Conservation (phyloP, 352 stramenopile genomes). For the Phytophthora pseudosyringae region DNA sequence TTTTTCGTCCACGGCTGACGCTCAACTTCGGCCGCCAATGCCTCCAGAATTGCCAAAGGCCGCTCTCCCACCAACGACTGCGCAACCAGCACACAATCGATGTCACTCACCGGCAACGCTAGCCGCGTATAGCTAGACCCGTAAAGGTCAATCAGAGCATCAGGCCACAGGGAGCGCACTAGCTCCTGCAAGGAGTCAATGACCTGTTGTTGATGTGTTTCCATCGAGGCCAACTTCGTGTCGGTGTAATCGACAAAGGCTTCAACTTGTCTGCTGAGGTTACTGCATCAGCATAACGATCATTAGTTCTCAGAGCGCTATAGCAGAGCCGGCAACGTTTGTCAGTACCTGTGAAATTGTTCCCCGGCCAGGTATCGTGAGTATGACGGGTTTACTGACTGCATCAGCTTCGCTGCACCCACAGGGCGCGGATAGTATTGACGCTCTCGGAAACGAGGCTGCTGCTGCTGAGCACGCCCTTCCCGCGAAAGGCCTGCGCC, state of each 20-base stretch:
- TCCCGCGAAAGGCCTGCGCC: slow-evolving; percentile 1
- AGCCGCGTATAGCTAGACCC: slow-evolving; percentile 97
- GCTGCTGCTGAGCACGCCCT: slow-evolving; percentile 24
- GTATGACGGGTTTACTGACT: slow-evolving; percentile 28
- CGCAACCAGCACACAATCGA: slow-evolving; percentile 96
- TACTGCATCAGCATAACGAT: slow-evolving; percentile 28
- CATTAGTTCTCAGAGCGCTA: slow-evolving; percentile 11
- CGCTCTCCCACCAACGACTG: slow-evolving; percentile 77
- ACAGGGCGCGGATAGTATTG: slow-evolving; percentile 16
- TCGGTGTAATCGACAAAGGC: slow-evolving; percentile 62
- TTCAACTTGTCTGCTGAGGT: slow-evolving; percentile 60
- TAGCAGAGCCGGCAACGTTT: too few species aligned
- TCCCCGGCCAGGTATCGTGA: slow-evolving; percentile 34
- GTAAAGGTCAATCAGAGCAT: slow-evolving; percentile 95
- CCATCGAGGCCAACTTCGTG: slow-evolving; percentile 40
- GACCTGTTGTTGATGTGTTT: slow-evolving; percentile 55
- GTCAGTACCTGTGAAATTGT: slow-evolving; percentile 41
- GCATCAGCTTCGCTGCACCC: slow-evolving; percentile 18
- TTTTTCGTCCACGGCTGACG: slow-evolving; percentile 76
- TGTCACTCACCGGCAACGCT: slow-evolving; percentile 94
- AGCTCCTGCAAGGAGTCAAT: slow-evolving; percentile 52
- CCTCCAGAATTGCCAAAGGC: slow-evolving; percentile 90
- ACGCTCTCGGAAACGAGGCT: slow-evolving; percentile 23
- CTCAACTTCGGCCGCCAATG: slow-evolving; percentile 87
- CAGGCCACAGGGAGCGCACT: slow-evolving; percentile 79